phyloP scores from a whole-genome alignment of 805 yeast genomes.

The Zygosaccharomyces siamensis region DNA sequence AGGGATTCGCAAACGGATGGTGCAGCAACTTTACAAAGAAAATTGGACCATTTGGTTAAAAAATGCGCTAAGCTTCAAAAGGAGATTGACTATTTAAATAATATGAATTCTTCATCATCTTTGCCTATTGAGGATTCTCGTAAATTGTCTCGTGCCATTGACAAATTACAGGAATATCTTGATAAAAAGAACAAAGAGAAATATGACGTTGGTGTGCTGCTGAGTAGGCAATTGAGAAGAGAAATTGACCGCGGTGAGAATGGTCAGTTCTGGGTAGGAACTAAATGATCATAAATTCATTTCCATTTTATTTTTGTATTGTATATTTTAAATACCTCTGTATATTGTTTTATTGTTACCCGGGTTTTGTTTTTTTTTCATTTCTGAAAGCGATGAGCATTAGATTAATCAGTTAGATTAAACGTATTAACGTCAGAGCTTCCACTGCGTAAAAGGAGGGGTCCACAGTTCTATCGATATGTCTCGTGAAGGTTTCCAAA shows the following conservation, averaged over 20 bases:
- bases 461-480: conserved; percentile 17
- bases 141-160: conserved; percentile 36
- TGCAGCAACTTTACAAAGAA: conserved; percentile 28
- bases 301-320: neutral
- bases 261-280: conserved; percentile 36
- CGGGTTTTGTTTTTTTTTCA: conserved; percentile 2
- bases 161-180: conserved; percentile 37
- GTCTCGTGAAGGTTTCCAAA: conserved; percentile 82
- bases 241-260: conserved; percentile 41
- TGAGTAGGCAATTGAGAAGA: conserved; percentile 39
- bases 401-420: neutral
- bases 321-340: neutral
- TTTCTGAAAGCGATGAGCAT: neutral
- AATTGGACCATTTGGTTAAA: conserved; percentile 31
- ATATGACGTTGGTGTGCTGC: conserved; percentile 39
- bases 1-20: conserved; percentile 8
- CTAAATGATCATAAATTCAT: conserved; percentile 12
- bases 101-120: conserved; percentile 35
- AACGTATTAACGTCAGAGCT: neutral
- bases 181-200: conserved; percentile 41
- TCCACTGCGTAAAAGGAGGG: neutral
- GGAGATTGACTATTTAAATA: conserved; percentile 37
- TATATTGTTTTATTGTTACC: neutral
- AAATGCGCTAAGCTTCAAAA: conserved; percentile 37
- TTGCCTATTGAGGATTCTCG: conserved; percentile 39